phyloP scores from a whole-genome alignment of 1,284 basidiomycete species.

The Apiotrichum siamense region DNA sequence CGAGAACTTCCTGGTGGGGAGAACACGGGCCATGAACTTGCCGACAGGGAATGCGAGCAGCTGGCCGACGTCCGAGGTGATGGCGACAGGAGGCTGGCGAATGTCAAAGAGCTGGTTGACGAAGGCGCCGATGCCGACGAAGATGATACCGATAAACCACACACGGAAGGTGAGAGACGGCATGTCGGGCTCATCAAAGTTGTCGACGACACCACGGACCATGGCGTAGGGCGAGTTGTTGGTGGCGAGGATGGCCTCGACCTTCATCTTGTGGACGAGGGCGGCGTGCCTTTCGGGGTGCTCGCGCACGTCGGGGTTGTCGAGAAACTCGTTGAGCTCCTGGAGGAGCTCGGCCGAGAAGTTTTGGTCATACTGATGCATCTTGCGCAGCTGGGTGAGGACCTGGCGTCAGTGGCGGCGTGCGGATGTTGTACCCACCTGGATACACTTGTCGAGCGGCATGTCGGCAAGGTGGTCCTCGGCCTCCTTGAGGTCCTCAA shows the following conservation, averaged over 20 bases:
- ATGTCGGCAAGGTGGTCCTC: no score
- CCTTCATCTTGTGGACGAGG: conserved; percentile 29
- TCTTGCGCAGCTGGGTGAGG: conserved; percentile 17
- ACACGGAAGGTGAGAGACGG: conserved; percentile 78
- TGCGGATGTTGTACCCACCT: no score
- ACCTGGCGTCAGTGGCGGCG: conserved; percentile 17
- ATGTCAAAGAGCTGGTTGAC: conserved; percentile 56
- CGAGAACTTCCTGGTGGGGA: neutral
- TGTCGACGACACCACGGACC: conserved; percentile 74
- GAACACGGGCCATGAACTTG: conserved; percentile 15
- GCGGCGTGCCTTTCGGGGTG: conserved; percentile 23
- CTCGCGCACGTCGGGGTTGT: conserved; percentile 21
- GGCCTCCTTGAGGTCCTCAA: no score
- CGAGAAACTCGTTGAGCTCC: conserved; percentile 22
- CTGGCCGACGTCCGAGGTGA: conserved; percentile 36
- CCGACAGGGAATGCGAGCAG: conserved; percentile 27
- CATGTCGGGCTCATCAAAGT: conserved; percentile 68
- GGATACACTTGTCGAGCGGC: no score
- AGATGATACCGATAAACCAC: conserved; percentile 60
- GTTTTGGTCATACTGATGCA: conserved; percentile 35
- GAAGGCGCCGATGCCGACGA: conserved; percentile 55
- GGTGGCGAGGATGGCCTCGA: conserved; percentile 34
- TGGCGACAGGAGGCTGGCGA: conserved; percentile 28
- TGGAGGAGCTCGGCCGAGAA: conserved; percentile 19
- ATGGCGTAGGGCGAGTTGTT: conserved; percentile 72